Evolutionary conservation across 2,329 filamentous ascomycete species (phyloP).

Genomic region (Cordyceps javanica): DNA sequence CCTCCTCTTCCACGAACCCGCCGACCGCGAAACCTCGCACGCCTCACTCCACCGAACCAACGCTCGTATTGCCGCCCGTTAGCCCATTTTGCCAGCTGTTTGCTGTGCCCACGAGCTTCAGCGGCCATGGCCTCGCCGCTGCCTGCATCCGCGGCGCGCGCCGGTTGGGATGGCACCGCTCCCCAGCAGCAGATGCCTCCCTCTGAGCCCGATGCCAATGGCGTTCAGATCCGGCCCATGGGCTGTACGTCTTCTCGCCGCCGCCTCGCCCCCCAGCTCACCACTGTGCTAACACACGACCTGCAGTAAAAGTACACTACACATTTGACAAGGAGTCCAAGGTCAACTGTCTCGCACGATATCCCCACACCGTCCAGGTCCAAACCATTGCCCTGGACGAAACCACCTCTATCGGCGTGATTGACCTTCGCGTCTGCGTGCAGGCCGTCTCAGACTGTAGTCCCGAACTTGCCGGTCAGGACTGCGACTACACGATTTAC

Average conservation of each 20-base stretch:
- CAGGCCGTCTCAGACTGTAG: slow-evolving; percentile 73
- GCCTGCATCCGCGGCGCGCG: slow-evolving; percentile 25
- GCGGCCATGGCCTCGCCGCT: slow-evolving; percentile 35
- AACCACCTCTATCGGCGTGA: slow-evolving; percentile 71
- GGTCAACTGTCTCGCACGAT: slow-evolving; percentile 82
- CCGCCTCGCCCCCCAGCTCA: slow-evolving; percentile 17
- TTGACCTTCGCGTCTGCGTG: slow-evolving; percentile 82
- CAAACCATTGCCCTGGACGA: slow-evolving; percentile 79
- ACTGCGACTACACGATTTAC: slow-evolving; percentile 89
- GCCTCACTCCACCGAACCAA: background rate
- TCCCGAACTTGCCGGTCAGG: slow-evolving; percentile 69
- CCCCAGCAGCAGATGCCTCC: slow-evolving; percentile 26
- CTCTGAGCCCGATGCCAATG: slow-evolving; percentile 35
- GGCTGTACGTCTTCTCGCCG: slow-evolving; percentile 48
- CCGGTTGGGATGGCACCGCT: slow-evolving; percentile 25
- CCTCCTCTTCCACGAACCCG: background rate
- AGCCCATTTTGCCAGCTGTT: slow-evolving; percentile 4
- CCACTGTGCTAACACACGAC: slow-evolving; percentile 15
- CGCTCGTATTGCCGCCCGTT: background rate
- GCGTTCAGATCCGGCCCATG: slow-evolving; percentile 57
- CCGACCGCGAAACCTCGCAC: background rate
- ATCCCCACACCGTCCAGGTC: slow-evolving; percentile 71
- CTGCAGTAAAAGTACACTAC: slow-evolving; percentile 87
- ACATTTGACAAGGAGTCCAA: slow-evolving; percentile 88
- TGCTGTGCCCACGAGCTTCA: slow-evolving; percentile 9